Evolutionary conservation across 108 stramenopile species (phyloP).

Genomic region (Tribonema minus): DNA sequence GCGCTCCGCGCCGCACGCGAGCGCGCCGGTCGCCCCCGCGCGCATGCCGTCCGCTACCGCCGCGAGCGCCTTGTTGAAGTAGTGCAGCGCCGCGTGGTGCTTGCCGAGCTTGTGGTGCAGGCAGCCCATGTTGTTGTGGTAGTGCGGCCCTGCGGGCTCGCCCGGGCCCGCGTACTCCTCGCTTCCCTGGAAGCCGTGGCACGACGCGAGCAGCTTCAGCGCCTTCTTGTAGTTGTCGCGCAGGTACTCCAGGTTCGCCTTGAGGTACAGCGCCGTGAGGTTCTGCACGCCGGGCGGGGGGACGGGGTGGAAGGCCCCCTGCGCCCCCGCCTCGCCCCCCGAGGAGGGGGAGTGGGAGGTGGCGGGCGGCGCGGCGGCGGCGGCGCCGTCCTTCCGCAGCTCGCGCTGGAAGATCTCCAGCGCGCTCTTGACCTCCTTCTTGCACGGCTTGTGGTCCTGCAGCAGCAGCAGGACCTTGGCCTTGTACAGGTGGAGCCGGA

Average conservation of each 20-base stretch:
- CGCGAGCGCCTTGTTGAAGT: slow-evolving; percentile 29
- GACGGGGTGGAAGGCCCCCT: slow-evolving; percentile 26
- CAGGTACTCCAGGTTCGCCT: slow-evolving; percentile 46
- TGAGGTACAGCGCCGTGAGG: slow-evolving; percentile 36
- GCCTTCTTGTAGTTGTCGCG: slow-evolving; percentile 43
- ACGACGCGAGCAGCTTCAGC: slow-evolving; percentile 42
- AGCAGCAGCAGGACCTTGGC: slow-evolving; percentile 40
- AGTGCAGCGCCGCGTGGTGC: slow-evolving; percentile 38
- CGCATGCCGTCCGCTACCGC: background rate
- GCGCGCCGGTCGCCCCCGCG: background rate
- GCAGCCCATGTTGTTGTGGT: slow-evolving; percentile 49
- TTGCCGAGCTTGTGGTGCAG: slow-evolving; percentile 30
- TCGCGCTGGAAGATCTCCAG: slow-evolving; percentile 47
- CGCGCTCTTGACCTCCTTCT: slow-evolving; percentile 48
- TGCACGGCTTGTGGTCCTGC: slow-evolving; percentile 25
- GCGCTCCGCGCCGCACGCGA: background rate
- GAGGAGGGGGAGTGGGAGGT: background rate
- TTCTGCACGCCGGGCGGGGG: slow-evolving; percentile 41
- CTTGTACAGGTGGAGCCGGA: slow-evolving; percentile 50
- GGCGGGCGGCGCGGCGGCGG: background rate
- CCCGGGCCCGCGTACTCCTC: slow-evolving; percentile 27
- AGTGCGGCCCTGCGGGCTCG: slow-evolving; percentile 16
- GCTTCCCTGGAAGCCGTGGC: slow-evolving; percentile 21
- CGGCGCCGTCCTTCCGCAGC: slow-evolving; percentile 14
- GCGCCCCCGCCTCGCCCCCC: background rate